Base-by-base conservation (phyloP, 805 yeast genomes). In the Candida pseudofarinosa region DNA sequence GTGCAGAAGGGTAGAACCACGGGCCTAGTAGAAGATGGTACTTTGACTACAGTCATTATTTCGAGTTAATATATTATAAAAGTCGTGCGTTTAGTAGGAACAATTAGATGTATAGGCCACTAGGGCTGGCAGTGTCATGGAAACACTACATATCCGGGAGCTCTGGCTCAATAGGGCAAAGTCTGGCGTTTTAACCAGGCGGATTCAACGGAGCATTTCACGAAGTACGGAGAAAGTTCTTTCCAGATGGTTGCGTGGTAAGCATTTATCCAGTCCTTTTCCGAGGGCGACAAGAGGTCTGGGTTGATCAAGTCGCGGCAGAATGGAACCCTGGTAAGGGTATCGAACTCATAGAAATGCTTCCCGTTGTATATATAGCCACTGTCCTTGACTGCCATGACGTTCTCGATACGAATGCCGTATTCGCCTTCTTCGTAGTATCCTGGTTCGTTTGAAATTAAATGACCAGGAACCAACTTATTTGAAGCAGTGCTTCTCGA, bases 271-370 rank as follows among this genome's bases (percentile, higher is more conserved):
- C 88, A 82, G 1, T 59, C 52, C 43, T 73, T 73, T 62, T 91
- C 97, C 14, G 78, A 83, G 0, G 49, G 46, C 1, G 77, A 72
- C 51, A 91, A 70, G 57, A 87, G 50, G 4, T 54, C 50, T 5
- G 52, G 59, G 56, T 89, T 87, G 45, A 90, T 88, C 57, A 91
- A 73, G 39, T 77, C 80, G 49, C 73, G 73, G 60, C 95, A 87
- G 62, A 85, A 85, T 15, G 99, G 99, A 16, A 87, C 86, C 52
- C 81, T 62, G 0, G 98, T 91, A 40, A 88, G 67, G 50, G 95
- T 88, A 47, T 87, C 95, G 59, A 93, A 89, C 46, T 77, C 79
- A 39, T 79, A 74, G 56, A 79, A 84, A 44, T 67, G 63, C 50
- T 69, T 72, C 38, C 79, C 86, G 41, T 79, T 81, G 61, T 73